Base-by-base conservation (phyloP, 768 basidiomycete species). In the Neoboletus subvelutipes region DNA sequence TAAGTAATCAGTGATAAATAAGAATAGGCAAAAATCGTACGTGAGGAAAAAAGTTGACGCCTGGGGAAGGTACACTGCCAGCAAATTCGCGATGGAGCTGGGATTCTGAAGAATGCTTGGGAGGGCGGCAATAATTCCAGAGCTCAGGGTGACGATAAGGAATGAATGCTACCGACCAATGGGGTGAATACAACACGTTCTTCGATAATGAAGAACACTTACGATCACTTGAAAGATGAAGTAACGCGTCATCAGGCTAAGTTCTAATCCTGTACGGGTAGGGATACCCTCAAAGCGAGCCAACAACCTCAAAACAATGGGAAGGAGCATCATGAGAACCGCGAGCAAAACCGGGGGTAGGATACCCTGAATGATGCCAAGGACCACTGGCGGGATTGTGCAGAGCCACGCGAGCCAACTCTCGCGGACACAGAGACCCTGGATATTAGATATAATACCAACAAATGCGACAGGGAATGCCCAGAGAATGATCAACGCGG, bases 171-270 rank as follows among this genome's bases (percentile, higher is more conserved):
- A 73, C 22, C 37, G 45, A 42, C 13, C 46, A 15, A 12, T 47
- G 24, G 0, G 43, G 15, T 54, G 28, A 65, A 20, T 18, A 29
- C 49, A 4, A 37, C 10, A 5, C 0, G 9, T 15, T n/a, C 10
- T 15, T 50, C 13, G 4, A 45, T 15, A 28, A 12, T 4, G 12
- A 47, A 45, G 11, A 24, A 43, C 5, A 83, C 92, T 61, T 73
- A 95, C 92, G 52, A 97, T 75, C 48, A 95, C 90, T 76, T 90
- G 88, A 80, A 97, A 97, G 60, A 92, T 76, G 76, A 96, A 96
- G 75, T 80, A 98, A 22, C 97, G 79, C 1, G 85, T 86, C 95
- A 98, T 97, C 67, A 99, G 73, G 50, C 88, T 90, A 5, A 97
- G 80, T 64, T 99, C 96, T 41, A 98, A 74, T 1, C 85, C 87